Percentiles rank a stretch among this genome's conserved stretches.
Evolutionary conservation across 2,329 filamentous ascomycete genomes (phyloP).

Genomic region (Metarhizium guizhouense): DNA sequence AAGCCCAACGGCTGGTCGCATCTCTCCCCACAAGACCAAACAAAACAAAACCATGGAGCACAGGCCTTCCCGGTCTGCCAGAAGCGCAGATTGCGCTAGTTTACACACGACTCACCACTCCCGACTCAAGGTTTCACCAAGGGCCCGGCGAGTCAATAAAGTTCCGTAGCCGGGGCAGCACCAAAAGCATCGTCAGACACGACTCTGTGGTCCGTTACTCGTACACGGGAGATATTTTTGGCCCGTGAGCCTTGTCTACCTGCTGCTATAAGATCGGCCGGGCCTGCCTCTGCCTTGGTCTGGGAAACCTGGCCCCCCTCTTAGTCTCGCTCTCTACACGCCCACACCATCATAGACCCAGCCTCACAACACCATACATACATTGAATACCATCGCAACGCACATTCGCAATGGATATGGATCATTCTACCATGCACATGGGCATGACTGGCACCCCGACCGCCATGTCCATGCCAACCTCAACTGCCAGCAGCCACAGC

Average conservation of each 20-base stretch:
- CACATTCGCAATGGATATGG: conserved; percentile 6
- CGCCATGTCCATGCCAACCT: conserved; percentile 8
- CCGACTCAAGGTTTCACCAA: neutral
- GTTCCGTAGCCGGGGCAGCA: neutral
- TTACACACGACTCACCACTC: neutral
- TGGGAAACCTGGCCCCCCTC: too few relatives aligned
- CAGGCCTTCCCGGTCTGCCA: neutral
- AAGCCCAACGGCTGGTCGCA: neutral
- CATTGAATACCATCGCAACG: neutral
- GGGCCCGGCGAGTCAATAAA: neutral
- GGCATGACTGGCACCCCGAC: conserved; percentile 1
- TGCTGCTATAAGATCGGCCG: too few relatives aligned
- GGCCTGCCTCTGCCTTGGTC: too few relatives aligned
- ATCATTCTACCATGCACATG: conserved; percentile 12
- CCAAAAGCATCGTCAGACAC: neutral
- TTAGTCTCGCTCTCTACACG: too few relatives aligned
- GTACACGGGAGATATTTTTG: neutral
- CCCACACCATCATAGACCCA: neutral
- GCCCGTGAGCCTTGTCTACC: neutral
- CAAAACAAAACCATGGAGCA: neutral
- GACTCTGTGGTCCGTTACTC: neutral
- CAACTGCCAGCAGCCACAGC: conserved; percentile 2
- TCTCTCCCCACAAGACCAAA: neutral
- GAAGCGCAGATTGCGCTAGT: neutral
- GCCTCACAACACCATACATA: neutral